Conservation (phyloP, 2,329 filamentous ascomycete genomes). For the Pyricularia grisea region DNA sequence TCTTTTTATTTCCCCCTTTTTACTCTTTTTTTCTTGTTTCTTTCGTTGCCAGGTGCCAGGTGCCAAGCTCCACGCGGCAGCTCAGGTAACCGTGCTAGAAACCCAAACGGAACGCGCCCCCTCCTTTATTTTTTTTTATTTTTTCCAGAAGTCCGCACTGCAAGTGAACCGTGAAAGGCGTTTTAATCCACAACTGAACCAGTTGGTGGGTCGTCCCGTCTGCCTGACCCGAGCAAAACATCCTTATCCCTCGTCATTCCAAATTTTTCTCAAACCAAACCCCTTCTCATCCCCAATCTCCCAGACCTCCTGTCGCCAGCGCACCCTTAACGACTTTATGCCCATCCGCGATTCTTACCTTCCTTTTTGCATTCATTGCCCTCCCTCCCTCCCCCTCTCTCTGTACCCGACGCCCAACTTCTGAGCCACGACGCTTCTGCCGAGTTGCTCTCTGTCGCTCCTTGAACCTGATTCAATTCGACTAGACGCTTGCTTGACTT, state of each 20-base stretch:
- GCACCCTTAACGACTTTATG: constrained; percentile 2
- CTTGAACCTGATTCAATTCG: not conserved
- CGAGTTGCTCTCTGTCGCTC: not conserved
- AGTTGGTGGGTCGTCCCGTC: not conserved
- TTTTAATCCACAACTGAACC: not conserved
- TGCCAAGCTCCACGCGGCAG: constrained; percentile 2
- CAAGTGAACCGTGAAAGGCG: not conserved
- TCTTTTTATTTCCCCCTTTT: not conserved
- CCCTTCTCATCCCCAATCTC: not conserved
- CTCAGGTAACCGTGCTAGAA: not conserved
- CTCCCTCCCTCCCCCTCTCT: not conserved
- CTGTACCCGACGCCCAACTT: not conserved
- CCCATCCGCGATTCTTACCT: not conserved
- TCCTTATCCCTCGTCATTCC: not conserved
- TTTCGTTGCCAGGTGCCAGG: not conserved
- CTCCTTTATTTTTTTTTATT: not conserved
- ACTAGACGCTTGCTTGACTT: not conserved
- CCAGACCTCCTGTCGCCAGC: not conserved
- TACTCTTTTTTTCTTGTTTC: not conserved
- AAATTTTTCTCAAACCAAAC: constrained; percentile 3
- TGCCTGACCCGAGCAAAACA: not conserved
- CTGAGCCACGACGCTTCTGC: not conserved
- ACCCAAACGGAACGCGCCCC: not conserved
- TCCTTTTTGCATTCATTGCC: not conserved
- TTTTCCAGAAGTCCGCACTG: not conserved